phyloP scores from a whole-genome alignment of 345 rosid genomes.

The Eucalyptus paniculata region DNA sequence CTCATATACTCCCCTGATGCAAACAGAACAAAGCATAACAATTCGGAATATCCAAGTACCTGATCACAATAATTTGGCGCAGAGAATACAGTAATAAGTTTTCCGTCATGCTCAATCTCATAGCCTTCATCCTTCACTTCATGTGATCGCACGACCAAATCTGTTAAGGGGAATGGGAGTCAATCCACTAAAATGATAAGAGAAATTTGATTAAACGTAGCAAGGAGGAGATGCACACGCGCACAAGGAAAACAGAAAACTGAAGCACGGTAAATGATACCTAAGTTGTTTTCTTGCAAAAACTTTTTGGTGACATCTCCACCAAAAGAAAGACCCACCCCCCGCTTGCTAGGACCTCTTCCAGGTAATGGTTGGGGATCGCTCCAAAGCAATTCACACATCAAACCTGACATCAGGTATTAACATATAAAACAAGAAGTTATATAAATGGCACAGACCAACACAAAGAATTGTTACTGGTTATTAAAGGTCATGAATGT shows the following conservation, averaged over 20 bases:
- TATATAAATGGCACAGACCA: neutral
- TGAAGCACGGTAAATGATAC: constrained; percentile 7
- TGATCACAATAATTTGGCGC: constrained; percentile 99
- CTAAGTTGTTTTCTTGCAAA: constrained; percentile 83
- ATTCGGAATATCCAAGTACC: constrained; percentile 24
- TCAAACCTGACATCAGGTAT: constrained; percentile 43
- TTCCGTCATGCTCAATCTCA: constrained; percentile 95
- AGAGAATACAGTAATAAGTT: constrained; percentile 91
- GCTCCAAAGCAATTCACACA: constrained; percentile 98
- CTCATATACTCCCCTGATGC: neutral
- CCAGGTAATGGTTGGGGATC: constrained; percentile 96
- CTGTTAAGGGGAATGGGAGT: constrained; percentile 16
- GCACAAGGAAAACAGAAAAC: neutral
- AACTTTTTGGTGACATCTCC: constrained; percentile 81
- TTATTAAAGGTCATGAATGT: neutral
- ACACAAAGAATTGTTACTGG: neutral
- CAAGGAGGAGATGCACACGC: neutral
- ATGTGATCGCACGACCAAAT: constrained; percentile 82
- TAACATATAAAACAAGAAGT: neutral
- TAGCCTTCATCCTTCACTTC: constrained; percentile 98
- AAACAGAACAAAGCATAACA: neutral
- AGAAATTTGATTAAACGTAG: neutral
- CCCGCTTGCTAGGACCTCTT: constrained; percentile 97
- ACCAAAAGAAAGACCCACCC: constrained; percentile 95
- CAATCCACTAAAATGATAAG: neutral